phyloP scores from a whole-genome alignment of 202 grass and related monocot species.

The Setaria viridis region DNA sequence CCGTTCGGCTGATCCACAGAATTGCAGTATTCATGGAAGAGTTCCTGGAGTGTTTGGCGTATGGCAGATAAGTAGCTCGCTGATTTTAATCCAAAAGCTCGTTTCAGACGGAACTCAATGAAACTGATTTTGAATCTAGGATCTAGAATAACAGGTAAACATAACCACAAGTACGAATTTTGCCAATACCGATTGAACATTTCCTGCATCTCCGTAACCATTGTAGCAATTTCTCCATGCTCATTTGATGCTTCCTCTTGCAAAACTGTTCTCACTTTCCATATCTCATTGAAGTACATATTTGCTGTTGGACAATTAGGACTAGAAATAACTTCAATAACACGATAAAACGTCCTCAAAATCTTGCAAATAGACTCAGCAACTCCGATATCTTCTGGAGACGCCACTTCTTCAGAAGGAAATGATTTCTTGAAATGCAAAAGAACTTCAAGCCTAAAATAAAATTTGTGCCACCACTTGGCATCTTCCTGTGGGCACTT shows the following conservation, averaged over 20 bases:
- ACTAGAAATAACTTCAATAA: slow-evolving; percentile 52
- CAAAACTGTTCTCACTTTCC: slow-evolving; percentile 64
- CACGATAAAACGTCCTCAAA: slow-evolving; percentile 60
- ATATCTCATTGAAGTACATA: slow-evolving; percentile 62
- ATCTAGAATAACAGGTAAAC: slow-evolving; percentile 64
- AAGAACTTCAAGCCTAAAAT: slow-evolving; percentile 62
- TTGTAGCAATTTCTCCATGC: slow-evolving; percentile 25
- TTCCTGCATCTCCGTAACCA: slow-evolving; percentile 54
- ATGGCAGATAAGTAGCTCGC: slow-evolving; percentile 52
- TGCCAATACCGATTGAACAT: slow-evolving; percentile 52
- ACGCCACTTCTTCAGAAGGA: slow-evolving; percentile 50
- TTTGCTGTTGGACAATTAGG: slow-evolving; percentile 52
- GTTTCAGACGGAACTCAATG: slow-evolving; percentile 62
- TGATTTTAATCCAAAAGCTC: slow-evolving; percentile 54
- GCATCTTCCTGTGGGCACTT: slow-evolving; percentile 62
- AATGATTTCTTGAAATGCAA: slow-evolving; percentile 62
- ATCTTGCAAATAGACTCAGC: slow-evolving; percentile 58
- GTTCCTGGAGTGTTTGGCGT: slow-evolving; percentile 39
- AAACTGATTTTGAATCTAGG: slow-evolving; percentile 67
- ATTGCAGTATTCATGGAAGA: slow-evolving; percentile 59
- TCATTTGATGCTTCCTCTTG: slow-evolving; percentile 61
- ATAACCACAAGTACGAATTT: slow-evolving; percentile 55
- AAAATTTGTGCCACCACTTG: slow-evolving; percentile 63
- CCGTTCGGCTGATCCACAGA: background rate
- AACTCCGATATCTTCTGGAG: slow-evolving; percentile 47